A percentile compares a stretch with the other conserved stretches of the same genome.
These are phyloP conservation scores for Pseudocercospora macadamiae DNA, from an alignment of 2,329 filamentous ascomycete species.

Conservation along the genomic window DNA sequence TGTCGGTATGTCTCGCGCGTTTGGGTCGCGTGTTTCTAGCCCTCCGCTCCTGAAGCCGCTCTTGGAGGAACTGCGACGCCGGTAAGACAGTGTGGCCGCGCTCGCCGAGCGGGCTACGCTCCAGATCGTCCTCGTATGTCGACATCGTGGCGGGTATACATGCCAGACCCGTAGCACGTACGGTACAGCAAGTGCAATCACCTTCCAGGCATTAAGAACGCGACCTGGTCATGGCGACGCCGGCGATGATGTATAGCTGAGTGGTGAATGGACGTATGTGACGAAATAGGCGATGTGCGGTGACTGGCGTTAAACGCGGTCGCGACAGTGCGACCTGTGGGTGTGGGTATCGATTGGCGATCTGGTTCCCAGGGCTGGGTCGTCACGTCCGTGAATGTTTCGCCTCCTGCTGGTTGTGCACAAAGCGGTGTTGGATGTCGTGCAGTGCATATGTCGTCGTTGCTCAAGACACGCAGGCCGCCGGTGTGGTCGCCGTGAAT, in stretches of 20 bases:
- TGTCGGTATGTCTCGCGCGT: slow-evolving; percentile 39
- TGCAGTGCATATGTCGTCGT: neutral
- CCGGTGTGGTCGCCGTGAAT: neutral
- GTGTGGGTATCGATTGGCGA: slow-evolving; percentile 14
- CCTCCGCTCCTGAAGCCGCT: slow-evolving; percentile 39
- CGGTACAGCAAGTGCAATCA: neutral
- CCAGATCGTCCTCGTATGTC: slow-evolving; percentile 12
- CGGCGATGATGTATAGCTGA: neutral
- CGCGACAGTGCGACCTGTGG: slow-evolving; percentile 16
- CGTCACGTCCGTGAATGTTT: neutral
- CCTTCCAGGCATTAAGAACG: neutral
- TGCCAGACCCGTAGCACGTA: neutral
- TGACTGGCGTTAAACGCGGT: slow-evolving; percentile 10
- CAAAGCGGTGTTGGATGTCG: neutral
- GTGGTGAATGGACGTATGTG: neutral
- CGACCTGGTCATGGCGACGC: neutral
- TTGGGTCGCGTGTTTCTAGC: slow-evolving; percentile 35
- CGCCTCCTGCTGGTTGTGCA: neutral
- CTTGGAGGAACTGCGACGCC: slow-evolving; percentile 40
- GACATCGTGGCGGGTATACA: slow-evolving; percentile 19
- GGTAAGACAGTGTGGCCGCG: slow-evolving; percentile 30
- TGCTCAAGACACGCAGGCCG: neutral
- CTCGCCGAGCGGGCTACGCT: slow-evolving; percentile 21
- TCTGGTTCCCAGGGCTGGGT: neutral
- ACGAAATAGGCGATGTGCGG: slow-evolving; percentile 7